Percentiles rank a stretch among this genome's conserved stretches.
These are phyloP conservation scores for Sugiyamaella boreocaroliniensis DNA, from an alignment of 805 yeast species.

Conservation along the genomic window DNA sequence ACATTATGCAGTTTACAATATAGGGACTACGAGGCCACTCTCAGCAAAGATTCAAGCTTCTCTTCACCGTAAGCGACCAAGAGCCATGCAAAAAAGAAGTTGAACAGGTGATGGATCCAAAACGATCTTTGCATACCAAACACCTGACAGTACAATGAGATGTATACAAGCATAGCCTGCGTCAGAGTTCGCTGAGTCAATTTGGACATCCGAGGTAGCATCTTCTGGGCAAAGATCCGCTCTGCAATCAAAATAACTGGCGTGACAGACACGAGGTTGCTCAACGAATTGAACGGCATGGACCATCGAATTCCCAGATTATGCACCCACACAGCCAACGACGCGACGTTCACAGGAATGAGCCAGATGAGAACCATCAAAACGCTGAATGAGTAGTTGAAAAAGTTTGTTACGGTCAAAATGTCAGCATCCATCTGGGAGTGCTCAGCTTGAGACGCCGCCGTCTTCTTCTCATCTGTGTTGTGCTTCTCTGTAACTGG, in stretches of 20 bases:
- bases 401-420: constrained; percentile 25
- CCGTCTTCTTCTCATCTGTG: neutral
- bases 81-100: constrained; percentile 38
- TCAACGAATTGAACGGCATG: constrained; percentile 82
- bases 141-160: constrained; percentile 53
- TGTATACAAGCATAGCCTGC: constrained; percentile 40
- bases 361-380: constrained; percentile 69
- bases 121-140: constrained; percentile 79
- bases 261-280: constrained; percentile 67
- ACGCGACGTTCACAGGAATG: constrained; percentile 71
- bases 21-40: neutral
- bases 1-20: neutral
- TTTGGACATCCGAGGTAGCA: constrained; percentile 37
- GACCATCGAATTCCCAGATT: constrained; percentile 71
- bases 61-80: constrained; percentile 9
- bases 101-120: constrained; percentile 74
- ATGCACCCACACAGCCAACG: constrained; percentile 73
- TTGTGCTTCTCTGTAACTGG: neutral
- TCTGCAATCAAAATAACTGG: constrained; percentile 63
- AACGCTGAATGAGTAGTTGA: constrained; percentile 57
- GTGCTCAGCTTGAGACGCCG: too few species aligned
- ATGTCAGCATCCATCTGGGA: neutral
- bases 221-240: constrained; percentile 43
- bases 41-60: neutral
- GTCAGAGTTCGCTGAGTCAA: constrained; percentile 24